Conservation (phyloP, 2,329 filamentous ascomycete species). For the Colletotrichum musae region DNA sequence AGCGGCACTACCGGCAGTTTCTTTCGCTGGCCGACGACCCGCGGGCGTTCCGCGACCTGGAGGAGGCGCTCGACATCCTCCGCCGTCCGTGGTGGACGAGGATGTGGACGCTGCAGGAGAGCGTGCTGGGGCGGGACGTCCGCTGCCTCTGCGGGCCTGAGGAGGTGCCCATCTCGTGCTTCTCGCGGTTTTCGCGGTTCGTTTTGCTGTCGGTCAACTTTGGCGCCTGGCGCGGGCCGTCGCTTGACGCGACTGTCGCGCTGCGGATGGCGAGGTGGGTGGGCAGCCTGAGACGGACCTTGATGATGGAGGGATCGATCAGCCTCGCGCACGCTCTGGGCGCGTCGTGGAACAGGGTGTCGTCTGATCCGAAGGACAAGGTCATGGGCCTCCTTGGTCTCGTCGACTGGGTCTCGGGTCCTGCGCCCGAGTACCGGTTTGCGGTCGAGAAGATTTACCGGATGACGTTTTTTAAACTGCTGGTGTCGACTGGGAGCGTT, state of each 20-base stretch:
- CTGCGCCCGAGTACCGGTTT: background rate
- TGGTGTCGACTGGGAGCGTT: background rate
- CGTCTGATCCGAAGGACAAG: slow-evolving; percentile 8
- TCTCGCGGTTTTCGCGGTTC: background rate
- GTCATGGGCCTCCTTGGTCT: slow-evolving; percentile 2
- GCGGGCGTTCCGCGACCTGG: background rate
- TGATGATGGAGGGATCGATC: background rate
- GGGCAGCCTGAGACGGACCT: background rate
- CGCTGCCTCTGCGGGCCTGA: background rate
- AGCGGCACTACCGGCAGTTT: background rate
- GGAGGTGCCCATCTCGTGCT: background rate
- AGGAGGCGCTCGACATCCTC: background rate
- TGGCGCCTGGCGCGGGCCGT: background rate
- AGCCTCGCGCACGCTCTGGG: background rate
- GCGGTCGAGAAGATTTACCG: background rate
- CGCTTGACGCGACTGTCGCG: background rate
- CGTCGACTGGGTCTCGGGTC: background rate
- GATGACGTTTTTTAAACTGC: background rate
- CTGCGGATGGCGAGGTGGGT: background rate
- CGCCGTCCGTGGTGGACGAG: slow-evolving; percentile 9
- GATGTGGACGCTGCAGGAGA: slow-evolving; percentile 44
- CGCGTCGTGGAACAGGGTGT: slow-evolving; percentile 2
- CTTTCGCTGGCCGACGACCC: background rate
- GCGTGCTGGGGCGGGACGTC: background rate
- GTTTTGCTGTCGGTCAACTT: background rate